Evolutionary conservation across 2,329 filamentous ascomycete species (phyloP).

Genomic region (Colletotrichum echinochloae): DNA sequence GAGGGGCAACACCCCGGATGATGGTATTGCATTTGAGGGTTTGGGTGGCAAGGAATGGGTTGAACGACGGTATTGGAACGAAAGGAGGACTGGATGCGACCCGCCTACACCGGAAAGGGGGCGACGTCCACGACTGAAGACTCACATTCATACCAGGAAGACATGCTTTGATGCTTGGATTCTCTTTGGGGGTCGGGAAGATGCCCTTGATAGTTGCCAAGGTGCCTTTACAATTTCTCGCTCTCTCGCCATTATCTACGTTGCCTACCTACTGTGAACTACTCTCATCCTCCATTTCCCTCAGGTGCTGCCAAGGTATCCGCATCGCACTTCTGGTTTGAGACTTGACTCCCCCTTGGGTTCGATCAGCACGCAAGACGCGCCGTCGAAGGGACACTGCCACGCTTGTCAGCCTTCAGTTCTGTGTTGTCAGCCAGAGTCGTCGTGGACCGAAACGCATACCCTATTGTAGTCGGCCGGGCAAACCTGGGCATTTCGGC

Average conservation of each 20-base stretch:
- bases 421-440: neutral
- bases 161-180: constrained; percentile 24
- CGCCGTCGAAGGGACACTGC: constrained; percentile 33
- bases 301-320: constrained; percentile 26
- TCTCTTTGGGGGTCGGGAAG: constrained; percentile 15
- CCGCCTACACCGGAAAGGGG: constrained; percentile 18
- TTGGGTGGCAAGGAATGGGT: neutral
- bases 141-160: constrained; percentile 37
- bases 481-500: constrained; percentile 30
- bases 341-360: constrained; percentile 36
- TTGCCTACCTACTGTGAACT: neutral
- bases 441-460: neutral
- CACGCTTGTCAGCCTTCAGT: constrained; percentile 12
- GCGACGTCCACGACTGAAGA: constrained; percentile 37
- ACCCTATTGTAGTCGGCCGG: constrained; percentile 38
- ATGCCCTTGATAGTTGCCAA: constrained; percentile 31
- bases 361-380: constrained; percentile 34
- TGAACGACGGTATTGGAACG: constrained; percentile 10
- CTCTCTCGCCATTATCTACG: constrained; percentile 22
- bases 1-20: constrained; percentile 3
- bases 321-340: constrained; percentile 31
- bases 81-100: constrained; percentile 15
- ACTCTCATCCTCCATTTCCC: neutral
- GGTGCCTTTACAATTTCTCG: constrained; percentile 31
- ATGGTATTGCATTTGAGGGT: constrained; percentile 1